Conservation (phyloP, 2,329 filamentous ascomycete species). For the Xylariaceae sp. region DNA sequence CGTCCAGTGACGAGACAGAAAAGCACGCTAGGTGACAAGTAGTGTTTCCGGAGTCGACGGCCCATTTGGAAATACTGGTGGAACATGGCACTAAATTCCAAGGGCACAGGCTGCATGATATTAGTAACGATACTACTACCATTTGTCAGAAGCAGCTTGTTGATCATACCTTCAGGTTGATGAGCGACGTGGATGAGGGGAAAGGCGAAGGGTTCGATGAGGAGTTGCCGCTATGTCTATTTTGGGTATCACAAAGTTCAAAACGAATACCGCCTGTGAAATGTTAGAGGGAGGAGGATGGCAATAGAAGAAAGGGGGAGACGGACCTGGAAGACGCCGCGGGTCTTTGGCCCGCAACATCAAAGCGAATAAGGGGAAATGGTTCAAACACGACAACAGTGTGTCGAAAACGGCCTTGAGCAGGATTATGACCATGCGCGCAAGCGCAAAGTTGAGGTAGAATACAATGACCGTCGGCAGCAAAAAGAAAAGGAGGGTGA, state of each 20-base stretch:
- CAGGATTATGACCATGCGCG: conserved; percentile 90
- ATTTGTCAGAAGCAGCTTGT: neutral
- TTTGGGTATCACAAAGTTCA: conserved; percentile 72
- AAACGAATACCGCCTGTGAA: conserved; percentile 73
- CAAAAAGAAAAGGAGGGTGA: conserved; percentile 91
- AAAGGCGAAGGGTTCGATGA: conserved; percentile 7
- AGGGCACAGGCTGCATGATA: conserved; percentile 66
- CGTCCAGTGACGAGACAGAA: conserved; percentile 83
- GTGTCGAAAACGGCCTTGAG: conserved; percentile 91
- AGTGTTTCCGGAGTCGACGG: conserved; percentile 88
- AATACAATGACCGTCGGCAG: conserved; percentile 94
- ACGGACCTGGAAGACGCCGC: conserved; percentile 70
- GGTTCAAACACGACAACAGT: conserved; percentile 86
- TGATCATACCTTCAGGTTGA: conserved; percentile 68
- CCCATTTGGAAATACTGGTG: conserved; percentile 95
- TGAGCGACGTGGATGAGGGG: conserved; percentile 63
- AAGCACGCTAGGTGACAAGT: conserved; percentile 82
- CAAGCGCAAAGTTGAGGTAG: conserved; percentile 91
- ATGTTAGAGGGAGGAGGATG: conserved; percentile 4
- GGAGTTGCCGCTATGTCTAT: conserved; percentile 41
- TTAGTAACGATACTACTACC: neutral
- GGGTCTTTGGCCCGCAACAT: conserved; percentile 97
- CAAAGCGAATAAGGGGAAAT: conserved; percentile 93
- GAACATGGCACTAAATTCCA: conserved; percentile 91
- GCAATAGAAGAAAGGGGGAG: conserved; percentile 20